Evolutionary conservation across 495 filamentous ascomycete species (phyloP).

Genomic region (Aspergillus avenaceus): DNA sequence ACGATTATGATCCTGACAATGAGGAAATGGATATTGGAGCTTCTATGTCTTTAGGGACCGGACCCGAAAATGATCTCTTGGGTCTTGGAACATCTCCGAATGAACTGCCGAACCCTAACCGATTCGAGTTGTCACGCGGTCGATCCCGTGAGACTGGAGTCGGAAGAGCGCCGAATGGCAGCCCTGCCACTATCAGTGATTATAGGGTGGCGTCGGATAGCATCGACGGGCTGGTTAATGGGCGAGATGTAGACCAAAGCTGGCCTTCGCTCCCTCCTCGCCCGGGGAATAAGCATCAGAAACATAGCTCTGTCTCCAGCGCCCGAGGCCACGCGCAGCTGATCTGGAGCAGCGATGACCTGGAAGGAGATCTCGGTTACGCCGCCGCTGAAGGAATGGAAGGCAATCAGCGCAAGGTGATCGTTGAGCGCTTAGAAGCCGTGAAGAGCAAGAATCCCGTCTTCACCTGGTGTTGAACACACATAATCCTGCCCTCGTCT

Average conservation of each 20-base stretch:
- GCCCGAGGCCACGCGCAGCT: conserved; percentile 25
- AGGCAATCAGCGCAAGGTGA: conserved; percentile 82
- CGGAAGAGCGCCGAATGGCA: conserved; percentile 30
- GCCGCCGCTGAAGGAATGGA: conserved; percentile 92
- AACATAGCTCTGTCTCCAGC: conserved; percentile 40
- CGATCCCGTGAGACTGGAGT: conserved; percentile 41
- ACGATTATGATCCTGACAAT: conserved; percentile 41
- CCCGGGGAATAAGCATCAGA: conserved; percentile 33
- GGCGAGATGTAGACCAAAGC: conserved; percentile 32
- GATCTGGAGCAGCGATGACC: conserved; percentile 64
- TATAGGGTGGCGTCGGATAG: conserved; percentile 27
- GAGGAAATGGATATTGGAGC: conserved; percentile 93
- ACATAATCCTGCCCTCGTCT: not conserved
- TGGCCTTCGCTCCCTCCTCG: conserved; percentile 37
- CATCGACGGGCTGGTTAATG: conserved; percentile 21
- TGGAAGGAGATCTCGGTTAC: conserved; percentile 90
- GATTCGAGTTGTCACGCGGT: conserved; percentile 72
- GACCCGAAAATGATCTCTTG: conserved; percentile 67
- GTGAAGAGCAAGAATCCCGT: conserved; percentile 94
- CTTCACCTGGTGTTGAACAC: conserved; percentile 78
- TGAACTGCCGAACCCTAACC: conserved; percentile 75
- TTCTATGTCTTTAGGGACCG: conserved; percentile 55
- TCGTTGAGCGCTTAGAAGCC: conserved; percentile 91
- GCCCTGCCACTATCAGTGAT: conserved; percentile 32
- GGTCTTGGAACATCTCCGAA: conserved; percentile 57